Conservation (phyloP, 179 eudicot genomes). For the Beta corolliflora region DNA sequence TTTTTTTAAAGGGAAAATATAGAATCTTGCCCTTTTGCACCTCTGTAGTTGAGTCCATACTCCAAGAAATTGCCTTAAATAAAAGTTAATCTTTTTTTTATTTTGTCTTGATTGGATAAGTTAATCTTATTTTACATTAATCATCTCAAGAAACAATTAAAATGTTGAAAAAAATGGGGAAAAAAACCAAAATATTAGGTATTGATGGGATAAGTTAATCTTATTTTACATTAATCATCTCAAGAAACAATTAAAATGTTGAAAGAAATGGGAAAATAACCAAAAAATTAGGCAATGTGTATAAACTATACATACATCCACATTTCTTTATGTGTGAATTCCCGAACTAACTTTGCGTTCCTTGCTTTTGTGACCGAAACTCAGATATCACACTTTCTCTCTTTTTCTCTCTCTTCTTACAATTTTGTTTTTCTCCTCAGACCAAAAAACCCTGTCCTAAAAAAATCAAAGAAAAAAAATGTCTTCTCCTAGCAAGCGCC, state of each 20-base stretch:
- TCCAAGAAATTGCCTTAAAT: no score
- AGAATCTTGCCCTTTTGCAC: no score
- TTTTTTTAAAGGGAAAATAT: no score
- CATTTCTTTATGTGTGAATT: conserved; percentile 23
- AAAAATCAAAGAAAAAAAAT: conserved; percentile 20
- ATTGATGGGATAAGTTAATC: no score
- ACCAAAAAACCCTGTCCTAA: conserved; percentile 10
- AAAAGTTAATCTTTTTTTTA: no score
- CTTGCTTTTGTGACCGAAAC: conserved; percentile 17
- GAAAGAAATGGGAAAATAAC: not conserved
- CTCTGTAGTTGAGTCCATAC: no score
- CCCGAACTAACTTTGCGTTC: conserved; percentile 19
- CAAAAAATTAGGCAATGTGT: conserved; percentile 14
- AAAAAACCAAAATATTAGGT: no score
- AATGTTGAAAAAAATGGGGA: not conserved
- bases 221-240: no score
- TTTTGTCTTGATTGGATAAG: no score
- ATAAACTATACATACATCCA: conserved; percentile 27
- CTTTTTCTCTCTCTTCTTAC: not conserved
- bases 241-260: not conserved
- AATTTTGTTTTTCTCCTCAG: not conserved
- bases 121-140: no score
- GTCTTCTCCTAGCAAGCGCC: conserved; percentile 88
- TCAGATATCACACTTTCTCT: conserved; percentile 1
- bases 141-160: not conserved